Conservation (phyloP, 305 asterid species). For the Coffea humblotiana region DNA sequence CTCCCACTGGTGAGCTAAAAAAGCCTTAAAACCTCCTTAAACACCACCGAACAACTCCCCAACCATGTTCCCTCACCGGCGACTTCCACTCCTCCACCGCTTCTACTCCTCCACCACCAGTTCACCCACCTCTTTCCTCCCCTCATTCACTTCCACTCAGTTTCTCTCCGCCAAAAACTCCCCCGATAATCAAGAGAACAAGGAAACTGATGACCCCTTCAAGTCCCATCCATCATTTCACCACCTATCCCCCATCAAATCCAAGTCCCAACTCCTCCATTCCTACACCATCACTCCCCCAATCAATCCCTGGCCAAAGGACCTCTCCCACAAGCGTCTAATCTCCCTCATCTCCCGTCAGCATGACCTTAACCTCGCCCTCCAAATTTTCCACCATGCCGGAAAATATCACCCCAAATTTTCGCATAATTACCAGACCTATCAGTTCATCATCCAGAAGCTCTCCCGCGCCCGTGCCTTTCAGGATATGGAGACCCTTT, state of each 20-base stretch:
- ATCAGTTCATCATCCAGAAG: constrained; percentile 66
- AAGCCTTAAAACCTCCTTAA: too few relatives aligned
- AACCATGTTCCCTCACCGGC: too few relatives aligned
- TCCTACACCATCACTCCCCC: constrained; percentile 79
- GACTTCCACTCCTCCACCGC: too few relatives aligned
- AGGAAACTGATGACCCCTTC: constrained; percentile 19
- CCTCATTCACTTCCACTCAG: constrained; percentile 25
- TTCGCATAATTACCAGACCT: constrained; percentile 63
- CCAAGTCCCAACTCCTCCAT: constrained; percentile 56
- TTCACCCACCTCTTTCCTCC: constrained; percentile 16
- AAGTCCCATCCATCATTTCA: constrained; percentile 31
- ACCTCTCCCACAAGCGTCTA: constrained; percentile 67
- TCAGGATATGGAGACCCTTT: constrained; percentile 49
- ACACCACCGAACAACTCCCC: too few relatives aligned
- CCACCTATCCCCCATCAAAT: constrained; percentile 46
- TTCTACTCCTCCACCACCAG: constrained; percentile 9
- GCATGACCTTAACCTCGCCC: constrained; percentile 67
- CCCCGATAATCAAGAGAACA: constrained; percentile 7
- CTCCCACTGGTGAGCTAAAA: too few relatives aligned
- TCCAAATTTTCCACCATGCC: constrained; percentile 77
- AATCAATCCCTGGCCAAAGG: constrained; percentile 85
- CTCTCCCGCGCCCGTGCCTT: constrained; percentile 69
- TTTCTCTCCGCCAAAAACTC: constrained; percentile 16
- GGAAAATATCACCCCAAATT: constrained; percentile 64
- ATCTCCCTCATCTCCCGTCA: constrained; percentile 60